Base-by-base conservation (phyloP, 345 rosid species). In the Eutrema japonicum region DNA sequence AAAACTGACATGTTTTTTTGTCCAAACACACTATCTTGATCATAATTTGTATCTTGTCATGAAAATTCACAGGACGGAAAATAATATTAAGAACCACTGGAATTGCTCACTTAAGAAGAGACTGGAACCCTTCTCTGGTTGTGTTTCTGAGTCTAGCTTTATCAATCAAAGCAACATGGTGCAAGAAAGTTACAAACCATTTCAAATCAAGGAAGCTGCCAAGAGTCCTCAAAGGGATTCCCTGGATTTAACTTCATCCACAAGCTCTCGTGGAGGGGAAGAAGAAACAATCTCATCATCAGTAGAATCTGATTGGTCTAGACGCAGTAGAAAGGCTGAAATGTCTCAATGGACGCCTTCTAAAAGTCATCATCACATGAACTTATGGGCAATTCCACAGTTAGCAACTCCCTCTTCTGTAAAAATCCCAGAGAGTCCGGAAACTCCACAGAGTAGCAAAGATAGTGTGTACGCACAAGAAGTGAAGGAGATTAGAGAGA, bases 31-130 rank as follows among this genome's bases (percentile, higher is more conserved):
- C n/a, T n/a, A n/a, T 54, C 59, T 47, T 50, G 36, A 30, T 18
- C 22, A 18, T 12, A 7, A 26, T 37, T 36, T 9, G 3, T 33
- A 16, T 16, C 76, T 78, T 66, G 9, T 46, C 37, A 14, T 48
- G 62, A 5, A 57, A 56, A 35, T 11, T 50, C 29, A 16, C 80
- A 88, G 92, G 85, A 81, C 87, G 38, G 85, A 88, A 59, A 88
- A 90, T 54, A 76, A 90, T 35, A 85, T 87, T 41, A 90, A 90
- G 74, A 90, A 86, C 53, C 89, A 82, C 38, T 85, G 94, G 94
- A 90, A 88, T 56, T 84, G 88, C 64, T 85, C 90, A 35, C 49
- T 87, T 71, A 88, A 80, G 79, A 90, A 82, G 73, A 90, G 83
- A 65, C 8, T 48, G 40, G 32, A 37, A 5, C 7, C 9, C 5